These are phyloP conservation scores for Citrus sinensis DNA, from an alignment of 345 rosid genomes.

Conservation along the genomic window DNA sequence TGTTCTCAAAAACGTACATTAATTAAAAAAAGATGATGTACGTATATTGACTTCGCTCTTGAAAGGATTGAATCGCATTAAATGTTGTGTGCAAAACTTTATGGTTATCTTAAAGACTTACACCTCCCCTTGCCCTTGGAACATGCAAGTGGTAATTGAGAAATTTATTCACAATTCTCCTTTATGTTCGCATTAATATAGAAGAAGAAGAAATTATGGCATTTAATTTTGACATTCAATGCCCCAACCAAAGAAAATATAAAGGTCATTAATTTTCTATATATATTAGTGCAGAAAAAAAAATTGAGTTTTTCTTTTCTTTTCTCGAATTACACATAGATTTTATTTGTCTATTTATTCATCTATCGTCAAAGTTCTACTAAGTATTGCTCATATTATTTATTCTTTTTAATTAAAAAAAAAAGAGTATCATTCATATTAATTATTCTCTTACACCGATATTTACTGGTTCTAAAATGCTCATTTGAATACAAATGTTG, in stretches of 20 bases:
- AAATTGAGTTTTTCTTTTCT: too few species aligned
- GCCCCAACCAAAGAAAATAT: constrained; percentile 10
- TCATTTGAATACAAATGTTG: too few species aligned
- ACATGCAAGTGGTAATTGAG: background rate
- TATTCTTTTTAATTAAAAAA: too few species aligned
- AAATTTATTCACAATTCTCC: background rate
- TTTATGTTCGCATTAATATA: background rate
- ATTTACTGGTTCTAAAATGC: background rate
- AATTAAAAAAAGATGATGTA: background rate
- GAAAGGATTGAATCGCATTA: background rate
- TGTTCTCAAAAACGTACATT: background rate
- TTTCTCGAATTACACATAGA: too few species aligned
- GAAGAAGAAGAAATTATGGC: background rate
- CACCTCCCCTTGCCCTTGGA: constrained; percentile 1
- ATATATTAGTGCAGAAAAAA: background rate
- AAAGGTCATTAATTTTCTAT: background rate
- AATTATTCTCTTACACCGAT: too few species aligned
- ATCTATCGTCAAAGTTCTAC: too few species aligned
- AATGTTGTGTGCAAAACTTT: constrained; percentile 7
- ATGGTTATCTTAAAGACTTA: constrained; percentile 2
- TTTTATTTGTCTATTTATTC: too few species aligned
- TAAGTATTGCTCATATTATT: background rate
- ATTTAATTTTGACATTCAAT: constrained; percentile 10
- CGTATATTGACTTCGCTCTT: constrained; percentile 1
- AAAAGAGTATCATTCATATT: too few species aligned